Base-by-base conservation (phyloP, 768 basidiomycete genomes). In the Lactarius vividus region DNA sequence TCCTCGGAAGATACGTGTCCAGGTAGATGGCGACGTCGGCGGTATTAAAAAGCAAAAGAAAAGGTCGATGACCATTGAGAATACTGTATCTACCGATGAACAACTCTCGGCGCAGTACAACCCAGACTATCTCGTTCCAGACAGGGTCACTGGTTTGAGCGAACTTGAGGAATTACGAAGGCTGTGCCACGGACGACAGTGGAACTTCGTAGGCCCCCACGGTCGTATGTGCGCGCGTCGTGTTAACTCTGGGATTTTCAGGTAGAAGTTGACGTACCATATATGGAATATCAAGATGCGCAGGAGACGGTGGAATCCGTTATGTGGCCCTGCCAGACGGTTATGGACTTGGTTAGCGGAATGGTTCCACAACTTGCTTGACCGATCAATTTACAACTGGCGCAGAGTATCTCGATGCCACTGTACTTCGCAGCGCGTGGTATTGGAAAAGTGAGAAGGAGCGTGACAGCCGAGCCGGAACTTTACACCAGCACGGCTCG, bases 361-460 rank as follows among this genome's bases (percentile, higher is more conserved):
- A 10, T 23, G 44, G 49, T n/a, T 61, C 23, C 37, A 40, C 46
- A 23, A n/a, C 52, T 18, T 11, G 18, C 52, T 23, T 31, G n/a
- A 20, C 56, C 60, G 20, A 52, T 55, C 31, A 16, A 33, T 49
- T 20, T 39, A 9, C 28, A 11, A 37, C 1, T 23, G 33, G 11
- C 28, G n/a, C 70, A 97, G 96, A 96, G 94, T 72, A 85, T 99
- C 10, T 92, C 93, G 0, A 81, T 92, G 57, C 96, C 97, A 1
- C 79, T 99, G 16, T 98, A 91, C 75, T 98, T 98, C 72, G 96
- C 97, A 7, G 91, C 96, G 5, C 81, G 88, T 53, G 95, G 92
- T 0, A 72, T 77, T 39, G 96, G 97, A 1, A 78, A 81, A 57
- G 72, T 91, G 0, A 80, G 82, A 37, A 70, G 70, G 13, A 58